Percentiles rank a stretch among this genome's conserved stretches.
Evolutionary conservation across 208 protist genomes (phyloP).

Genomic region (Trichomonas vaginalis): DNA sequence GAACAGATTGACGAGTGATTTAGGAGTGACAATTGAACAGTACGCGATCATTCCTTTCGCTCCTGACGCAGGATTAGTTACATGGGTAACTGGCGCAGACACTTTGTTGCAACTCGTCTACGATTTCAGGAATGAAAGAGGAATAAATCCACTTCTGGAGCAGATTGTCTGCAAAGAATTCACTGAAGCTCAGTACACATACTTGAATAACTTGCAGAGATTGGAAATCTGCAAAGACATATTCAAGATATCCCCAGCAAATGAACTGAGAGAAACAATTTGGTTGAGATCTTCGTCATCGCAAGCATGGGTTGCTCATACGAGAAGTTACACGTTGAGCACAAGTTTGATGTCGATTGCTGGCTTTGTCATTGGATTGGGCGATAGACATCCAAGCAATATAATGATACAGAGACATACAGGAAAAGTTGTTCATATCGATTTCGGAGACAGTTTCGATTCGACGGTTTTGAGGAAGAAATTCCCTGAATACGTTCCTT

Average conservation of each 20-base stretch:
- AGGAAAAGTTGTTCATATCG: conserved; percentile 48
- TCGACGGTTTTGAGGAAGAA: conserved; percentile 62
- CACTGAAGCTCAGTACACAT: neutral
- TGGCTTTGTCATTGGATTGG: conserved; percentile 67
- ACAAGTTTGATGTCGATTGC: conserved; percentile 74
- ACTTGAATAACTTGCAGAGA: neutral
- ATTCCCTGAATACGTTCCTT: conserved; percentile 76
- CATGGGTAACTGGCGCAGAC: neutral
- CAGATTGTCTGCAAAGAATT: neutral
- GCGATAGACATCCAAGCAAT: conserved; percentile 79
- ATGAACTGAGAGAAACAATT: neutral
- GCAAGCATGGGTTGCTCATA: neutral
- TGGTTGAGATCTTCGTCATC: neutral
- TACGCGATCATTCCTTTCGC: conserved; percentile 11
- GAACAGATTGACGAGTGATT: neutral
- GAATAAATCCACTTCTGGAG: neutral
- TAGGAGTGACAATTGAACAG: neutral
- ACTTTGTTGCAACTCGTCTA: neutral
- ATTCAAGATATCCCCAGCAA: neutral
- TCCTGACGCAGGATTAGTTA: neutral
- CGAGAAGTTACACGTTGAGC: conserved; percentile 45
- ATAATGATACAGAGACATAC: conserved; percentile 64
- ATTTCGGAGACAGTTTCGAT: conserved; percentile 85
- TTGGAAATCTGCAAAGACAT: neutral
- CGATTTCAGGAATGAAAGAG: neutral